Evolutionary conservation across 179 eudicot genomes (phyloP).

Genomic region (Amaranthus tricolor): DNA sequence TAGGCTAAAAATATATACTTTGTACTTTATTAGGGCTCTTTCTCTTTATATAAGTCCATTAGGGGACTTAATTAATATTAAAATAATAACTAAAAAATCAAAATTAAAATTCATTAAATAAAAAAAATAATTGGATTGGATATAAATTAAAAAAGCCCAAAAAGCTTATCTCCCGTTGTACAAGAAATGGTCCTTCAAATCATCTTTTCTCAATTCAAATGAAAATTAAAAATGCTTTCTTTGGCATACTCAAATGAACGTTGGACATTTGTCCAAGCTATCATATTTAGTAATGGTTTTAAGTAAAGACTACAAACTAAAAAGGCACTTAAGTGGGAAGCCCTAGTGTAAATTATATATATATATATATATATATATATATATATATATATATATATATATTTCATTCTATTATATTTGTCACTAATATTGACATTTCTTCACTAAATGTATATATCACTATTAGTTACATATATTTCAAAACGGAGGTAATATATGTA

Average conservation of each 20-base stretch:
- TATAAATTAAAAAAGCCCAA: conserved; percentile 28
- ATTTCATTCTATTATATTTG: too few species aligned
- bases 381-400: too few species aligned
- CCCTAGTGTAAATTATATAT: conserved; percentile 33
- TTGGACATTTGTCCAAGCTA: conserved; percentile 35
- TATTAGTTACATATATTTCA: background rate
- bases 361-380: too few species aligned
- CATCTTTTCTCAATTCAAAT: background rate
- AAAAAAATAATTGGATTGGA: background rate
- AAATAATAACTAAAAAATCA: background rate
- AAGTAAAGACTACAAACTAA: conserved; percentile 19
- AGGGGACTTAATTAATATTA: background rate
- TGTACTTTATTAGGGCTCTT: conserved; percentile 20
- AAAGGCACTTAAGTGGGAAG: conserved; percentile 30
- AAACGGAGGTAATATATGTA: too few species aligned
- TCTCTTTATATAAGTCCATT: background rate
- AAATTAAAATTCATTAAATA: background rate
- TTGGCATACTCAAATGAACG: conserved; percentile 28
- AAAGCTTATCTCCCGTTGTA: conserved; percentile 23
- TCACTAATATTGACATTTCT: background rate
- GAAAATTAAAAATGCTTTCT: too few species aligned
- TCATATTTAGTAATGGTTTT: conserved; percentile 5
- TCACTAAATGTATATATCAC: too few species aligned
- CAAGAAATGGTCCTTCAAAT: conserved; percentile 24
- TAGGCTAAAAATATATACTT: background rate